Evolutionary conservation across 192 early-diverging fungal species (phyloP).

Genomic region (Borealophlyctis nickersoniae): DNA sequence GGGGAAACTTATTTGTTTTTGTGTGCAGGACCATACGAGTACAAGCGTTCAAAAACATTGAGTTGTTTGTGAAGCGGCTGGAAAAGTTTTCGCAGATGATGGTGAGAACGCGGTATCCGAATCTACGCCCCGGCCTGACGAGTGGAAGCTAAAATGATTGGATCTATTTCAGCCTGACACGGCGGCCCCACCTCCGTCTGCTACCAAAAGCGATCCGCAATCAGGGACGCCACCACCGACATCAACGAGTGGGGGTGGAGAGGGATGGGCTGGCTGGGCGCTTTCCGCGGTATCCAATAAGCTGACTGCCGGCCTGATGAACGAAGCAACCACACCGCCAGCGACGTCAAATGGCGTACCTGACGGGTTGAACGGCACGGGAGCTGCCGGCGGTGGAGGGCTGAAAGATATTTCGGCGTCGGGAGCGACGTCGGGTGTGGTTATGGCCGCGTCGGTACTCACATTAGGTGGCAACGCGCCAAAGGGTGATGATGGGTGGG

Average conservation of each 20-base stretch:
- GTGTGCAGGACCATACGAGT: slow-evolving; percentile 63
- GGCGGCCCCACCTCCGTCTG: slow-evolving; percentile 27
- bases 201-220: slow-evolving; percentile 19
- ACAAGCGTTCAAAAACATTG: slow-evolving; percentile 77
- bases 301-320: slow-evolving; percentile 4
- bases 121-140: too few species aligned
- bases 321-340: background rate
- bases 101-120: slow-evolving; percentile 37
- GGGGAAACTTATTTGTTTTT: background rate
- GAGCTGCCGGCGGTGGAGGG: background rate
- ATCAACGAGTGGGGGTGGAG: slow-evolving; percentile 44
- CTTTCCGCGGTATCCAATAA: slow-evolving; percentile 54
- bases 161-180: slow-evolving; percentile 27
- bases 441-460: background rate
- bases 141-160: too few species aligned
- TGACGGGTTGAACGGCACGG: background rate
- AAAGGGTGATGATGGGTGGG: background rate
- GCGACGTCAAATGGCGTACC: background rate
- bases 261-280: slow-evolving; percentile 88
- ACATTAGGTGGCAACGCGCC: background rate
- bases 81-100: slow-evolving; percentile 68
- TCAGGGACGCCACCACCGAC: slow-evolving; percentile 15
- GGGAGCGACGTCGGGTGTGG: background rate
- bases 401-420: background rate
- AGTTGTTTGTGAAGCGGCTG: slow-evolving; percentile 63